Conservation (phyloP, 2,329 filamentous ascomycete species). For the Alternaria incomplexa region DNA sequence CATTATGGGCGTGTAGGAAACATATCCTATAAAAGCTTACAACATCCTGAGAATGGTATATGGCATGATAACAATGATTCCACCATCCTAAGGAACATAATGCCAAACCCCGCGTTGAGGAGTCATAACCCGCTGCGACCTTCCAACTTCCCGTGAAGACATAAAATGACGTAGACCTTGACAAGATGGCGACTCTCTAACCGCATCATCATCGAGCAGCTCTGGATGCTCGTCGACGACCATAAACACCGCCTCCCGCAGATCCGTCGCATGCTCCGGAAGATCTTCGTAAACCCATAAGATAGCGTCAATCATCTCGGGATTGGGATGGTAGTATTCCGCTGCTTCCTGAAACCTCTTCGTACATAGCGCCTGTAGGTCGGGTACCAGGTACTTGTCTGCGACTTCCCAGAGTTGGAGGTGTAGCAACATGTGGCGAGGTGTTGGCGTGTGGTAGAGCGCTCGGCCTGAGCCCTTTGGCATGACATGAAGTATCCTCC, state of each 20-base stretch:
- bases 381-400: neutral
- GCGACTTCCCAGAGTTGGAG: neutral
- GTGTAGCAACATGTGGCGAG: neutral
- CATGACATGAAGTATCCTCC: neutral
- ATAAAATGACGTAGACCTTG: neutral
- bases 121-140: neutral
- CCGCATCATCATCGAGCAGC: neutral
- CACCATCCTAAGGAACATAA: neutral
- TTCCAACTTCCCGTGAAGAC: neutral
- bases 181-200: neutral
- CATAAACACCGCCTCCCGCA: neutral
- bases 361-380: neutral
- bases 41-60: neutral
- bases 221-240: neutral
- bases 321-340: neutral
- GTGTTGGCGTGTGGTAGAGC: neutral
- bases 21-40: neutral
- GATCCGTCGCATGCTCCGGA: neutral
- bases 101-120: neutral
- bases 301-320: neutral
- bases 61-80: neutral
- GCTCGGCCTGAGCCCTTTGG: neutral
- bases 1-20: neutral
- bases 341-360: neutral
- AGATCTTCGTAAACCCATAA: neutral